Percentiles rank a stretch among this genome's conserved stretches.
These are phyloP conservation scores for Neonectria coccinea DNA, from an alignment of 2,329 filamentous ascomycete species.

Conservation along the genomic window DNA sequence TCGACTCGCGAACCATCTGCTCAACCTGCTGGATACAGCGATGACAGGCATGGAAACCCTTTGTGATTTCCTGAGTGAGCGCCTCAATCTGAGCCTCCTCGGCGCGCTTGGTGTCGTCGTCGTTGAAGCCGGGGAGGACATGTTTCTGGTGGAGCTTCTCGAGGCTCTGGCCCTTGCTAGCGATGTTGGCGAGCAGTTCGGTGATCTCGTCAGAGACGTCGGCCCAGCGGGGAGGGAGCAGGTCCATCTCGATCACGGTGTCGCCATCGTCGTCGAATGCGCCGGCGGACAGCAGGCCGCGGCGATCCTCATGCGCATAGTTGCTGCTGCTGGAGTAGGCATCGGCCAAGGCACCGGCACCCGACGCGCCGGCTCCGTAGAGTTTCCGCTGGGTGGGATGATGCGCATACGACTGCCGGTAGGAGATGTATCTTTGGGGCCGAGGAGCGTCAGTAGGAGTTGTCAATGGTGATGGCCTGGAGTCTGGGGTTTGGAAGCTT, in stretches of 20 bases:
- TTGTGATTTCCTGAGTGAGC: constrained; percentile 90
- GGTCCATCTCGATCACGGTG: constrained; percentile 97
- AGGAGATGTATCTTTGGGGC: constrained; percentile 87
- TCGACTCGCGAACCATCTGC: constrained; percentile 84
- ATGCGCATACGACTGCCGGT: constrained; percentile 97
- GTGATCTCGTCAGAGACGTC: constrained; percentile 95
- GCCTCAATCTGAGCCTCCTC: constrained; percentile 93
- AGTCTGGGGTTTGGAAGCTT: constrained; percentile 28
- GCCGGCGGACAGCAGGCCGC: constrained; percentile 85
- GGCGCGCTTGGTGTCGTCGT: constrained; percentile 86
- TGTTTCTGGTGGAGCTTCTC: constrained; percentile 98
- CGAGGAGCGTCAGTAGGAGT: constrained; percentile 25
- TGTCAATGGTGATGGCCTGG: constrained; percentile 42
- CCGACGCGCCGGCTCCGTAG: constrained; percentile 64
- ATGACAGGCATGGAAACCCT: constrained; percentile 90
- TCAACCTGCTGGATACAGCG: constrained; percentile 89
- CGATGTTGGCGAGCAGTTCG: constrained; percentile 82
- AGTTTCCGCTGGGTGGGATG: constrained; percentile 89
- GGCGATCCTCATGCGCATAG: constrained; percentile 65
- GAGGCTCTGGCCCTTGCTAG: constrained; percentile 83
- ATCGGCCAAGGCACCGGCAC: constrained; percentile 69
- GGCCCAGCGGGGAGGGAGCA: constrained; percentile 94
- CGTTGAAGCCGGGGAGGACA: constrained; percentile 94
- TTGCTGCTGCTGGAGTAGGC: constrained; percentile 63
- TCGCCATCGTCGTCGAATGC: constrained; percentile 90